Evolutionary conservation across 2,329 filamentous ascomycete genomes (phyloP), one percentile per base, ranked within the genome.

Genomic region (Albophoma yamanashiensis): DNA sequence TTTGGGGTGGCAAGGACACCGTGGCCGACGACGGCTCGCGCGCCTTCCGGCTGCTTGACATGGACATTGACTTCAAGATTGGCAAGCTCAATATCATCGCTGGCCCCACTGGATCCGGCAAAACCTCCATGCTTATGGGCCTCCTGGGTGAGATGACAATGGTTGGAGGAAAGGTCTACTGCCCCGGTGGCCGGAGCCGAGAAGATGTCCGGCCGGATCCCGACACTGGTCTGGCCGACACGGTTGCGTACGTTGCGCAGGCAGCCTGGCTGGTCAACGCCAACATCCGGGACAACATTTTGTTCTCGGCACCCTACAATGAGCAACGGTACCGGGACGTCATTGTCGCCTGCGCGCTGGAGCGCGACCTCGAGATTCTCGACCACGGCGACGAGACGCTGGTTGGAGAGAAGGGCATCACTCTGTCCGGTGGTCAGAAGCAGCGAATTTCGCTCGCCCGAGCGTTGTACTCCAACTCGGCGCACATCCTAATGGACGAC

Each of bases 231-330:
- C 82, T 97, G 45, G 91, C 90, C 7, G 92, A 99, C 70, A 96
- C 89, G 62, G 87, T 97, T 62, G 94, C 94, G 20, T 99, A 97
- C 71, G 96, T 95, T 71, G 93, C 94, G 22, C 94, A 99, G 72
- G 89, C 96, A 72, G 91, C 94, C 11, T 99, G 94, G 94, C 81
- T 99, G 39, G 89, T 97, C 61, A 99, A 99, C 68, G 93, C 89
- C 53, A 95, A 89, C 25, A 95, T 99, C 74, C 92, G 90, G 71
- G 91, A 97, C 64, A 99, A 99, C 72, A 99, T 99, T 64, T 75
- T 96, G 1, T 99, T 99, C 69, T 87, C 92, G 8, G 87, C 89
- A 25, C 84, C 87, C 1, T 91, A 85, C 65, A 87, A 99, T 64
- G 83, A 93, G 67, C 82, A 87, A 69, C 84, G 93, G 57, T 99